Evolutionary conservation across 768 basidiomycete species (phyloP).

Genomic region (Phlegmacium glaucopus): DNA sequence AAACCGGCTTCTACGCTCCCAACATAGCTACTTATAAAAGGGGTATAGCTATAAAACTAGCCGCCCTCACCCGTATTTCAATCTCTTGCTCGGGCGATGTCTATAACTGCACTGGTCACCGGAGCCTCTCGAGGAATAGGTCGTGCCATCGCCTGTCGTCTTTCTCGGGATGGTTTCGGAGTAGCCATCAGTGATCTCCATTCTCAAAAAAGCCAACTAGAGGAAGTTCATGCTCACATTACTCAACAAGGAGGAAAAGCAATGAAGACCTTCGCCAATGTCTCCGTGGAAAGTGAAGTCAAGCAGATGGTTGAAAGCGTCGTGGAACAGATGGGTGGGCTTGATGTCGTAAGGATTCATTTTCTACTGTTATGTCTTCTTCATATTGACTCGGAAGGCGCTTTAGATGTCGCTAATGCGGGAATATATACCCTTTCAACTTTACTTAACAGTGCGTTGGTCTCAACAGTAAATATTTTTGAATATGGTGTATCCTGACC

Average conservation of each 20-base stretch:
- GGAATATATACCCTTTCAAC: slow-evolving; percentile 25
- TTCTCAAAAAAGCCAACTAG: slow-evolving; percentile 23
- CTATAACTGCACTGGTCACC: slow-evolving; percentile 28
- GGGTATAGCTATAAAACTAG: too few relatives aligned
- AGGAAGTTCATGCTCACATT: slow-evolving; percentile 25
- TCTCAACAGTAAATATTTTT: too few relatives aligned
- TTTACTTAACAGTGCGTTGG: slow-evolving; percentile 24
- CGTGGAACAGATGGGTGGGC: slow-evolving; percentile 33
- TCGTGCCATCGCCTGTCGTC: slow-evolving; percentile 40
- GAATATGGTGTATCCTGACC: too few relatives aligned
- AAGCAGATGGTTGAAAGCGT: slow-evolving; percentile 32
- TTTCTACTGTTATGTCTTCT: neutral
- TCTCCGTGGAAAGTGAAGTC: slow-evolving; percentile 40
- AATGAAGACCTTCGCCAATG: slow-evolving; percentile 30
- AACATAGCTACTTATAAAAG: too few relatives aligned
- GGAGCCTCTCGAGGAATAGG: slow-evolving; percentile 46
- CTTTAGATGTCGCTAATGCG: slow-evolving; percentile 44
- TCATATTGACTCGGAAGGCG: neutral
- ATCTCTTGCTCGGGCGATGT: too few relatives aligned
- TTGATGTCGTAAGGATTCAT: slow-evolving; percentile 42
- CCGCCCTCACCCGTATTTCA: too few relatives aligned
- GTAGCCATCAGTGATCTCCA: slow-evolving; percentile 44
- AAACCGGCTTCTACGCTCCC: too few relatives aligned
- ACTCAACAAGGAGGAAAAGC: slow-evolving; percentile 21
- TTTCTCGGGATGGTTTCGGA: slow-evolving; percentile 45